These are phyloP conservation scores for Neurospora sp. DNA, from an alignment of 2,329 filamentous ascomycete species.

Conservation along the genomic window DNA sequence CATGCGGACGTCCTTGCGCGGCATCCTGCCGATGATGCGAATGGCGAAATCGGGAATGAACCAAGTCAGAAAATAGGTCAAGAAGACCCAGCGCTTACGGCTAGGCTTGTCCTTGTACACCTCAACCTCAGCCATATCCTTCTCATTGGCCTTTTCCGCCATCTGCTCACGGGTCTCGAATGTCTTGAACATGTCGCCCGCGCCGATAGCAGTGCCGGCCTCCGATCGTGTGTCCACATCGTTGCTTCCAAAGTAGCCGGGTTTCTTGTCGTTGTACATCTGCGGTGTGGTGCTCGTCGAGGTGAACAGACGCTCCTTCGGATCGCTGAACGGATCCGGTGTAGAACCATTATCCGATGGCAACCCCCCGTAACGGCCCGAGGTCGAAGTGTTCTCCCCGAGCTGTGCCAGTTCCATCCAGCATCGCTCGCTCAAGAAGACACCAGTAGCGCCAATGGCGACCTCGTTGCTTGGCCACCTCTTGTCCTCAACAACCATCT, in stretches of 20 bases:
- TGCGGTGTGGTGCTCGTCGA: slow-evolving; percentile 43
- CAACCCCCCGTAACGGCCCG: slow-evolving; percentile 41
- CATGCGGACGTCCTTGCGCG: slow-evolving; percentile 80
- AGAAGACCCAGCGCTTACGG: slow-evolving; percentile 82
- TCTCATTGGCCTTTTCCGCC: slow-evolving; percentile 89
- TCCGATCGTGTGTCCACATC: slow-evolving; percentile 83
- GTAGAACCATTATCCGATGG: slow-evolving; percentile 52
- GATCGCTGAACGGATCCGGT: slow-evolving; percentile 50
- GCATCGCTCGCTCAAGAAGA: slow-evolving; percentile 91
- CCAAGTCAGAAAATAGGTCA: slow-evolving; percentile 78
- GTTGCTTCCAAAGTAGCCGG: slow-evolving; percentile 68
- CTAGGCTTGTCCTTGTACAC: slow-evolving; percentile 66
- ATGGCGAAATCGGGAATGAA: slow-evolving; percentile 80
- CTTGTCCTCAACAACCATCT: slow-evolving; percentile 84
- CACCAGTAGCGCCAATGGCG: slow-evolving; percentile 78
- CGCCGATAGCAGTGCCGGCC: slow-evolving; percentile 84
- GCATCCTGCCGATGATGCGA: slow-evolving; percentile 68
- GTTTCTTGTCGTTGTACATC: slow-evolving; percentile 66
- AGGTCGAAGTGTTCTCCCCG: slow-evolving; percentile 48
- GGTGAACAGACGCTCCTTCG: slow-evolving; percentile 47
- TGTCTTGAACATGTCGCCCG: slow-evolving; percentile 96
- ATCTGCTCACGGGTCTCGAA: slow-evolving; percentile 89
- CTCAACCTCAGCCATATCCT: slow-evolving; percentile 83
- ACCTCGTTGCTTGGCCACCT: slow-evolving; percentile 91
- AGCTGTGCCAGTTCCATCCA: slow-evolving; percentile 86